Evolutionary conservation across 2,329 filamentous ascomycete genomes (phyloP).

Genomic region (Endocalyx cinctus): DNA sequence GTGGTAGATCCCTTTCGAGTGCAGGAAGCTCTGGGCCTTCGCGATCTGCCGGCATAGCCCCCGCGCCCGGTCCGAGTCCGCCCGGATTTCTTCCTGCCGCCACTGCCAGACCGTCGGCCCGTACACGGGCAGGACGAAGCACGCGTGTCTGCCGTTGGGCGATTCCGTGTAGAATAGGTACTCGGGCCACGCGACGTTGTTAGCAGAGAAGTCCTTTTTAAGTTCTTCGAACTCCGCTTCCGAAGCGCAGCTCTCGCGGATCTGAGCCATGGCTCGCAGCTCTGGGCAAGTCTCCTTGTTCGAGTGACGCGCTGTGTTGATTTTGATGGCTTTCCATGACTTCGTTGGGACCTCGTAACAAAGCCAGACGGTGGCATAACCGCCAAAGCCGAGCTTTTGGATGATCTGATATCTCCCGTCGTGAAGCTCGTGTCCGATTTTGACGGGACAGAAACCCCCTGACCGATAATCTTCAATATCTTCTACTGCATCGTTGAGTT

Average conservation of each 20-base stretch:
- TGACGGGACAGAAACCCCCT: no score
- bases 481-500: no score
- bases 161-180: slow-evolving; percentile 2
- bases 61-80: neutral
- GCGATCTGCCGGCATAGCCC: slow-evolving; percentile 1
- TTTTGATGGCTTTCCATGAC: neutral
- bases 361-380: neutral
- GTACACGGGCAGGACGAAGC: neutral
- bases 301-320: neutral
- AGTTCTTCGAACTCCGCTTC: no score
- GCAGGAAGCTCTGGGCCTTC: neutral
- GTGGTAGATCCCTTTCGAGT: slow-evolving; percentile 4
- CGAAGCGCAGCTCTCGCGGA: neutral
- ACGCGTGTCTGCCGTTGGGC: slow-evolving; percentile 7
- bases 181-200: slow-evolving; percentile 1
- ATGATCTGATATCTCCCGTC: neutral
- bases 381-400: neutral
- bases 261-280: neutral
- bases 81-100: neutral
- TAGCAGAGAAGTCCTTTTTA: no score
- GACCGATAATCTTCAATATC: no score
- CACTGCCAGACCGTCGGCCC: neutral
- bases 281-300: neutral
- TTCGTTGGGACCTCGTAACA: neutral
- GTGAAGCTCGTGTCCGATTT: neutral